Evolutionary conservation across 2,329 filamentous ascomycete genomes (phyloP).

Genomic region (Didymella sp.): DNA sequence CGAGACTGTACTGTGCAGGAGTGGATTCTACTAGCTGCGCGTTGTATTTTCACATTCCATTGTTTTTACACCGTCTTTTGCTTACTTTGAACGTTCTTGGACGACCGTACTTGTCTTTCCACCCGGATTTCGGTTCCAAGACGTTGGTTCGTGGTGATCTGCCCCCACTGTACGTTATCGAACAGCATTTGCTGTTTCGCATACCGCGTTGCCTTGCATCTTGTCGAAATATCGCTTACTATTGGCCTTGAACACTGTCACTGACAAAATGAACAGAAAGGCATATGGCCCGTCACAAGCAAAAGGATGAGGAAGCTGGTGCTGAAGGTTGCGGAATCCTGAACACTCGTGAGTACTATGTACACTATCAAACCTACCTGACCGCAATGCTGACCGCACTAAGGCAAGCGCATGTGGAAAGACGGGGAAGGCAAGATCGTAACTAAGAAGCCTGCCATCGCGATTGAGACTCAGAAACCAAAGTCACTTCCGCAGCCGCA

Average conservation of each 20-base stretch:
- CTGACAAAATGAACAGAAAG: constrained; percentile 55
- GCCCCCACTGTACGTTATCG: constrained; percentile 15
- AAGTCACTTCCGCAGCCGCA: constrained; percentile 1
- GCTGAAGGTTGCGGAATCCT: constrained; percentile 59
- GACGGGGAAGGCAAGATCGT: constrained; percentile 62
- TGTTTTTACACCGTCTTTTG: not conserved
- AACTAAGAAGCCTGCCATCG: constrained; percentile 49
- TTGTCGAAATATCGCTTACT: not conserved
- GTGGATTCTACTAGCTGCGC: not conserved
- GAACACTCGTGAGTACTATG: constrained; percentile 53
- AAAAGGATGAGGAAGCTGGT: constrained; percentile 64
- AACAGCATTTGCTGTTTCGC: not conserved
- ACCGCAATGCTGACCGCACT: not conserved
- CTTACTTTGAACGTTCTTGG: not conserved
- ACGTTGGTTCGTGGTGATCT: not conserved
- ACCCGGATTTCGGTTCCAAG: not conserved
- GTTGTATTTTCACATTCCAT: not conserved
- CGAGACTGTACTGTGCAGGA: not conserved
- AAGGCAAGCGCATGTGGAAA: constrained; percentile 61
- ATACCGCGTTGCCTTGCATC: not conserved
- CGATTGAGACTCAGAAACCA: constrained; percentile 16
- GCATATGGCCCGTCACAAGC: constrained; percentile 62
- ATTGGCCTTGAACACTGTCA: constrained; percentile 2
- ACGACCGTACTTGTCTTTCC: not conserved
- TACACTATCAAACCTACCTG: not conserved